A percentile compares a stretch with the other conserved stretches of the same genome.
phyloP scores from a whole-genome alignment of 106 monocot genomes.

The Platanthera zijinensis region DNA sequence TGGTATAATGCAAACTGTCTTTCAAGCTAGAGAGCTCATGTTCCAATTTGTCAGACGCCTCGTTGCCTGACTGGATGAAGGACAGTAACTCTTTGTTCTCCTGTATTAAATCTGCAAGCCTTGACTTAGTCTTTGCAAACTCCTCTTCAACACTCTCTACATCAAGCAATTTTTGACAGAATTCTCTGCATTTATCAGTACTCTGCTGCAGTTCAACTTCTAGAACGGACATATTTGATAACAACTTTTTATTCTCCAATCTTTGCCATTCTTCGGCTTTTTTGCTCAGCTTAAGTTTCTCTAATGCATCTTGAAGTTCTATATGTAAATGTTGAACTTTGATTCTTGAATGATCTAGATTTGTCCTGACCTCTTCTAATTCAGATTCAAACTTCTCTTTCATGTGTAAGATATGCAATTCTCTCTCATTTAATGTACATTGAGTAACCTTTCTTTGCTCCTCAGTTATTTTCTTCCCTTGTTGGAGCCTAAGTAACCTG shows the following conservation, averaged over 20 bases:
- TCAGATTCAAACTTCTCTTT: slow-evolving; percentile 36
- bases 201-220: slow-evolving; percentile 50
- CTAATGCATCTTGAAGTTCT: slow-evolving; percentile 45
- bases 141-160: slow-evolving; percentile 39
- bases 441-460: slow-evolving; percentile 30
- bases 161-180: slow-evolving; percentile 30
- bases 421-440: slow-evolving; percentile 21
- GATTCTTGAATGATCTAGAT: slow-evolving; percentile 44
- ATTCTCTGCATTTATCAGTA: slow-evolving; percentile 34
- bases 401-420: slow-evolving; percentile 17
- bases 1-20: slow-evolving; percentile 23
- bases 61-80: slow-evolving; percentile 28
- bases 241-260: slow-evolving; percentile 41
- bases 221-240: slow-evolving; percentile 34
- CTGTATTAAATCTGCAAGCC: slow-evolving; percentile 29
- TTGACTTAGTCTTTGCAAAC: slow-evolving; percentile 40
- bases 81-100: slow-evolving; percentile 40
- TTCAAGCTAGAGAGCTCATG: slow-evolving; percentile 42
- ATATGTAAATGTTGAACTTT: slow-evolving; percentile 35
- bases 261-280: slow-evolving; percentile 34
- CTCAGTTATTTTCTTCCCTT: slow-evolving; percentile 38
- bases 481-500: slow-evolving; percentile 29
- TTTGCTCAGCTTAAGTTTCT: slow-evolving; percentile 38
- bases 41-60: slow-evolving; percentile 32
- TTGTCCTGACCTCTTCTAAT: slow-evolving; percentile 29